These are phyloP conservation scores for Dunaliella sp. DNA, from an alignment of 139 green algal species.

Conservation along the genomic window DNA sequence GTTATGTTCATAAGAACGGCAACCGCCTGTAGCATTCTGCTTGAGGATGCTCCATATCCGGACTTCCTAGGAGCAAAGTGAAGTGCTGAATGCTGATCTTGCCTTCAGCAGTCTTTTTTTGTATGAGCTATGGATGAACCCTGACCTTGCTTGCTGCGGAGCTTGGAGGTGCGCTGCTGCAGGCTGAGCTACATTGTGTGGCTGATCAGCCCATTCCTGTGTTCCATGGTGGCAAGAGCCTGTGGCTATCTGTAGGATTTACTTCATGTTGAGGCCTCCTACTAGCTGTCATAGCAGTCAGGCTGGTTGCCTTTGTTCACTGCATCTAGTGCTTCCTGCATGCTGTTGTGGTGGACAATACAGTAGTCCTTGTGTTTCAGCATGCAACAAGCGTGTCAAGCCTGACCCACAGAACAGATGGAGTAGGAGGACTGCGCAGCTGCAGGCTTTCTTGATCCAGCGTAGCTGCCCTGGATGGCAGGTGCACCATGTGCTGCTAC, in stretches of 20 bases:
- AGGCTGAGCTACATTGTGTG: not conserved
- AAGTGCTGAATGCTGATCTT: not conserved
- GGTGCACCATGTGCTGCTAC: not conserved
- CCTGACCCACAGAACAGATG: too few species aligned
- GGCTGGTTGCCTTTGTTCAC: too few species aligned
- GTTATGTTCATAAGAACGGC: not conserved
- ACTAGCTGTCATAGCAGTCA: too few species aligned
- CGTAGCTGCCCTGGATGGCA: not conserved
- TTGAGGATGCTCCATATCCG: not conserved
- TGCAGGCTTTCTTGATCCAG: not conserved
- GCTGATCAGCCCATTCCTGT: too few species aligned
- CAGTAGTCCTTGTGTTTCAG: too few species aligned
- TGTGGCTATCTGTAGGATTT: too few species aligned
- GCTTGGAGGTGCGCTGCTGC: not conserved
- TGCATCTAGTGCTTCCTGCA: too few species aligned
- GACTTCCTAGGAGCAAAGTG: not conserved
- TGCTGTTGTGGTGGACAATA: too few species aligned
- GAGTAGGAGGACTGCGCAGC: not conserved
- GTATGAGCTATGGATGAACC: not conserved
- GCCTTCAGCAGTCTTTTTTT: not conserved
- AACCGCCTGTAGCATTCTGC: not conserved
- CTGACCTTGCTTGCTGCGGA: not conserved
- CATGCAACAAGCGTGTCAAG: too few species aligned
- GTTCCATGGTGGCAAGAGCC: too few species aligned
- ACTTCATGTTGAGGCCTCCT: too few species aligned